Conservation (phyloP, 805 yeast species). For the Hanseniaspora taiwanica region DNA sequence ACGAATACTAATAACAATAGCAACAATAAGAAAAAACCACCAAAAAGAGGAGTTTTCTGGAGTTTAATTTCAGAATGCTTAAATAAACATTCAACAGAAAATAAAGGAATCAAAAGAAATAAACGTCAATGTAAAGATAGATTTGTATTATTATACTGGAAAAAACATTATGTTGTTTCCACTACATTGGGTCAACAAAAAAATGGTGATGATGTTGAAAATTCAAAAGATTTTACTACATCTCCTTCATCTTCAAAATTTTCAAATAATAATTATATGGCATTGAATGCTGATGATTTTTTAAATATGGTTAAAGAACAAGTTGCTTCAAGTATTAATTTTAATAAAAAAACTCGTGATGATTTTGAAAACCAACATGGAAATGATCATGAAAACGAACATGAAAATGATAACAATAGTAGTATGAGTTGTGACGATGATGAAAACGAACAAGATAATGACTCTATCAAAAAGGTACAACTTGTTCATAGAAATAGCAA, state of each 20-base stretch:
- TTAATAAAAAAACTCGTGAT: neutral
- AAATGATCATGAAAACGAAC: neutral
- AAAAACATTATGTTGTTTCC: neutral
- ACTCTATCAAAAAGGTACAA: no score
- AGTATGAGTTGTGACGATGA: neutral
- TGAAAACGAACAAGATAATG: neutral
- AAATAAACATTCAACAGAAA: neutral
- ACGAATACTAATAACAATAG: neutral
- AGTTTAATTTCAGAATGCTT: neutral
- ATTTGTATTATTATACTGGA: conserved; percentile 1
- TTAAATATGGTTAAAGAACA: neutral
- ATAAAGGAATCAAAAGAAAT: neutral
- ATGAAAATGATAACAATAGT: neutral
- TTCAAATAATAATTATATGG: no score
- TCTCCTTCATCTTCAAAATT: neutral
- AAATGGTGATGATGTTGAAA: neutral
- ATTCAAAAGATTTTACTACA: neutral
- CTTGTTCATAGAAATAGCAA: neutral
- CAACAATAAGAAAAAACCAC: neutral
- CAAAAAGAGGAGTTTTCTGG: neutral
- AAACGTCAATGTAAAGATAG: conserved; percentile 1
- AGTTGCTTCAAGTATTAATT: neutral
- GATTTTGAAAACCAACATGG: neutral
- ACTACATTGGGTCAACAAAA: neutral
- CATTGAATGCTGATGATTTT: neutral